Evolutionary conservation across 2,329 filamentous ascomycete genomes (phyloP).

Genomic region (Coniochaeta sp.): DNA sequence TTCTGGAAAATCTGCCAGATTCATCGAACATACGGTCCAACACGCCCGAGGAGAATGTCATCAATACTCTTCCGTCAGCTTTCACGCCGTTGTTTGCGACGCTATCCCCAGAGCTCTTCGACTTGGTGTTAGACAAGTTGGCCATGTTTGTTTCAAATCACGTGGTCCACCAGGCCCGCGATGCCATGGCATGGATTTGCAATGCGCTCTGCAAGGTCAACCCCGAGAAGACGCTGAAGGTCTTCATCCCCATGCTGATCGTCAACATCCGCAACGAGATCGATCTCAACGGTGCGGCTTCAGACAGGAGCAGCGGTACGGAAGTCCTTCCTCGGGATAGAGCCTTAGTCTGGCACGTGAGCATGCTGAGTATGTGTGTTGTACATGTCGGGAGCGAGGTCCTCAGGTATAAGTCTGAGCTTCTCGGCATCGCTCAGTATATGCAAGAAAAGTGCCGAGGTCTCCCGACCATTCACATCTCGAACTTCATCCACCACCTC

Average conservation of each 20-base stretch:
- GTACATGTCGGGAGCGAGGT: conserved; percentile 92
- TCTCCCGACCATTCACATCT: conserved; percentile 90
- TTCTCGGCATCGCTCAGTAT: conserved; percentile 85
- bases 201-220: conserved; percentile 95
- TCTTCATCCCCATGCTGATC: conserved; percentile 84
- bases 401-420: conserved; percentile 77
- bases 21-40: conserved; percentile 79
- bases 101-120: conserved; percentile 87
- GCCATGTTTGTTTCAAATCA: conserved; percentile 86
- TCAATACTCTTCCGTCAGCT: conserved; percentile 88
- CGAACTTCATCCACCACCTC: conserved; percentile 95
- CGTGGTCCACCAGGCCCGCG: conserved; percentile 91
- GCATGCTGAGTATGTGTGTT: conserved; percentile 95
- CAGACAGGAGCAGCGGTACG: conserved; percentile 84
- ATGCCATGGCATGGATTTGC: conserved; percentile 98
- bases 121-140: conserved; percentile 85
- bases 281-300: conserved; percentile 91
- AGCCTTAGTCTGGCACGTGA: conserved; percentile 92
- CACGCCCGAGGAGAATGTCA: conserved; percentile 92
- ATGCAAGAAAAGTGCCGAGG: conserved; percentile 97
- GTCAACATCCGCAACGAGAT: conserved; percentile 94
- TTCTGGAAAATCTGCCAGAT: conserved; percentile 92
- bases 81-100: conserved; percentile 86
- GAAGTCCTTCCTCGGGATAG: conserved; percentile 90
- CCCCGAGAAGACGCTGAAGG: conserved; percentile 84